phyloP scores from a whole-genome alignment of 225 moss, liverwort and hornwort genomes.

The Pseudoscleropodium purum region DNA sequence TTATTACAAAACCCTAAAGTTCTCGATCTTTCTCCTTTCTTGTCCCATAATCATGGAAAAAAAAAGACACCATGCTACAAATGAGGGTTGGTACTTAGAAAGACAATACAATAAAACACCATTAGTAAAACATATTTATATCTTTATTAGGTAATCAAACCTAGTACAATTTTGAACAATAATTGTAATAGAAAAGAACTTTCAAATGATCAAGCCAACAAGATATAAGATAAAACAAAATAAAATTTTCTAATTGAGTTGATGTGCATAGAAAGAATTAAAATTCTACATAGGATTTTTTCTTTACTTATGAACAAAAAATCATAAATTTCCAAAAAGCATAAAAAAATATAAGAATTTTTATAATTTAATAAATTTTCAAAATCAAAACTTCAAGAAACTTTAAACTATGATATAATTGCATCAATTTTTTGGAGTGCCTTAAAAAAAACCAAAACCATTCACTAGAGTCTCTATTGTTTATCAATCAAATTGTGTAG shows the following conservation, averaged over 20 bases:
- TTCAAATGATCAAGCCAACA: neutral
- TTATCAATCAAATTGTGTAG: neutral
- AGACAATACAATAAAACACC: neutral
- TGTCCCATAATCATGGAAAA: neutral
- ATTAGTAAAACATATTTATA: neutral
- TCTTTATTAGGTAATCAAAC: neutral
- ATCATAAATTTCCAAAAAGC: neutral
- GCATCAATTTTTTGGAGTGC: neutral
- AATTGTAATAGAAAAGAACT: neutral
- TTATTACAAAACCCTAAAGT: neutral
- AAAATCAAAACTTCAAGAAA: neutral
- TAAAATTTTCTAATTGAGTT: neutral
- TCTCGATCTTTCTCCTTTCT: neutral
- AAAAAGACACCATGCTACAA: neutral
- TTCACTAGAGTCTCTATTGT: no score
- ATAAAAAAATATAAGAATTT: neutral
- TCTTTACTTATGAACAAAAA: neutral
- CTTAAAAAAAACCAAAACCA: neutral
- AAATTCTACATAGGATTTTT: accelerated
- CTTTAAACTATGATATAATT: neutral
- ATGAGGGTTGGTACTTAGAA: neutral
- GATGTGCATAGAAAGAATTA: neutral
- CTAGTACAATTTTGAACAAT: neutral
- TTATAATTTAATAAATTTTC: neutral
- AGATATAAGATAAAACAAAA: neutral